Evolutionary conservation across 2,329 filamentous ascomycete species (phyloP), one percentile per base, ranked within the genome.

Genomic region (Chrysosporium keratinophilum): DNA sequence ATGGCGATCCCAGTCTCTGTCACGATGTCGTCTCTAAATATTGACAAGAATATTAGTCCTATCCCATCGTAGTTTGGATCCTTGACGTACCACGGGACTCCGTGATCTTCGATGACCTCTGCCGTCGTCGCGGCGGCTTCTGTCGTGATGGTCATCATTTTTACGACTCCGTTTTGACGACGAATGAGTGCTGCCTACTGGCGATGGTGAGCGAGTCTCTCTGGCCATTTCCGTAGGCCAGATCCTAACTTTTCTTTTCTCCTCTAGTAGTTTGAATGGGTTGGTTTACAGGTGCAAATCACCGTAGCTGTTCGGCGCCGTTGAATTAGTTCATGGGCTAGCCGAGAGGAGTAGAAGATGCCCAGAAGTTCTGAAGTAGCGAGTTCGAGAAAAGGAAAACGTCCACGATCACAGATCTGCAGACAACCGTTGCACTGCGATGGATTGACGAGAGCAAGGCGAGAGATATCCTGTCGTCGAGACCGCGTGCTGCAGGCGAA

Each of bases 131-230:
- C 75, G 71, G 41, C 76, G 69, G 61, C 71, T 74, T 64, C 73
- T 71, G 49, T 78, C 76, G 63, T 74, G 69, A 58, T 76, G 72
- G 63, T 75, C 71, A 67, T 78, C 72, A 61, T 76, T 78, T 70
- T 76, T 74, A 64, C 75, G 74, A 63, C 63, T 71, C 57, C 82
- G 80, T 74, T 81, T 85, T 74, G 82, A 83, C 67, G 83, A 81
- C 72, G 82, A 83, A 72, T 80, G 78, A 69, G 86, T 83, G 78
- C 85, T 88, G 82, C 85, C 86, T 89, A 84, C 83, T 84, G 85
- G 85, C 83, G 85, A 88, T 87, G 87, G 87, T 90, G 87, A 91
- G 86, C 87, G 78, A 76, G 76, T 75, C 71, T 79, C 77, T 75
- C 77, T 76, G 75, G 76, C 76, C 78, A 80, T 80, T 70, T 64